Evolutionary conservation across 73 alveolate genomes (phyloP).

Genomic region (Paramecium sexaurelia): DNA sequence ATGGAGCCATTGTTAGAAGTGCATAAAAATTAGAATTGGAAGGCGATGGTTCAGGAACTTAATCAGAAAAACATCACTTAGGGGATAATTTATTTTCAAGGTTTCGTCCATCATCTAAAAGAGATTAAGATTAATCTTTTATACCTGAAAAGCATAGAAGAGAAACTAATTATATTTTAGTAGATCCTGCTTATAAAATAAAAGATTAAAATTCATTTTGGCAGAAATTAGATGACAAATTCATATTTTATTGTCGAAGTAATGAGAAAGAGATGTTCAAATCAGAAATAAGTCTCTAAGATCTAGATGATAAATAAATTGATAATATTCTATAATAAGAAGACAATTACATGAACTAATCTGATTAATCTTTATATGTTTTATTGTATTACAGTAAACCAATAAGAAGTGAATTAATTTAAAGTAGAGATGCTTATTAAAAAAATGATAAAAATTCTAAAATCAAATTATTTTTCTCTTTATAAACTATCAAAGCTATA

Average conservation of each 20-base stretch:
- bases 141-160: not conserved
- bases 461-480: not conserved
- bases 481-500: not conserved
- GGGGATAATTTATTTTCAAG: not conserved
- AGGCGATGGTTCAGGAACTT: not conserved
- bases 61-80: not conserved
- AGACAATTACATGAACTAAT: too few species aligned
- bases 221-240: slow-evolving; percentile 44
- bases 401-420: not conserved
- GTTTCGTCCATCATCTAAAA: not conserved
- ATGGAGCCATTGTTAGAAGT: not conserved
- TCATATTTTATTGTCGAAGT: slow-evolving; percentile 20
- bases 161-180: slow-evolving; percentile 24
- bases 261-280: not conserved
- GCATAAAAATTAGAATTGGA: not conserved
- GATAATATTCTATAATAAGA: not conserved
- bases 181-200: not conserved
- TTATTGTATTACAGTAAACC: not conserved
- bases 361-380: not conserved
- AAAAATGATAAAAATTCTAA: not conserved
- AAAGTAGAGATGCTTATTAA: not conserved
- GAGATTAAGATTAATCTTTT: not conserved
- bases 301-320: not conserved
- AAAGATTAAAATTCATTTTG: not conserved
- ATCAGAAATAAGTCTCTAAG: not conserved